phyloP scores from a whole-genome alignment of 2,329 filamentous ascomycete species.

The Tolypocladium endophyticum region DNA sequence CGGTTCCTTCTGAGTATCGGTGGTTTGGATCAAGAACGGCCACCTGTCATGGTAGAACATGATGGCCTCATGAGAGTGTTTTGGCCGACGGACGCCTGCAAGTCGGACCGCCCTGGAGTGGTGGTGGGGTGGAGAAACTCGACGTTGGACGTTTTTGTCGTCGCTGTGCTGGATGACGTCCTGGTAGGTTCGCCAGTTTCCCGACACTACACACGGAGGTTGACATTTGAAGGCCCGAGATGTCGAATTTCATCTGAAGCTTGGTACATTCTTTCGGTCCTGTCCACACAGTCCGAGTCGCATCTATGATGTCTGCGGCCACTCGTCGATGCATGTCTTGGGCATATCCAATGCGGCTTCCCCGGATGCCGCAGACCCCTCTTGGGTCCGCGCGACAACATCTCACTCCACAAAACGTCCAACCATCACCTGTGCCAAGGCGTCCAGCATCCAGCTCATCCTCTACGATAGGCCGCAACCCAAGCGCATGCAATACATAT shows the following conservation, averaged over 20 bases:
- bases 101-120: slow-evolving; percentile 65
- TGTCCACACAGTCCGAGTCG: slow-evolving; percentile 69
- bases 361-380: slow-evolving; percentile 45
- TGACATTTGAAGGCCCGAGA: slow-evolving; percentile 48
- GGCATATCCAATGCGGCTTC: slow-evolving; percentile 63
- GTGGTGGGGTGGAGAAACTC: slow-evolving; percentile 96
- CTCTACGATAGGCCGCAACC: slow-evolving; percentile 82
- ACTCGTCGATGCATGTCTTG: slow-evolving; percentile 72
- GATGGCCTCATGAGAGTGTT: slow-evolving; percentile 96
- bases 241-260: slow-evolving; percentile 79
- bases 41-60: slow-evolving; percentile 55
- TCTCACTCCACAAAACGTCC: slow-evolving; percentile 48
- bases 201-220: neutral
- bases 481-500: slow-evolving; percentile 91
- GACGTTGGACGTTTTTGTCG: slow-evolving; percentile 77
- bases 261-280: slow-evolving; percentile 73
- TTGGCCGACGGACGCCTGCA: slow-evolving; percentile 82
- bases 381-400: slow-evolving; percentile 55
- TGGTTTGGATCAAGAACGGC: slow-evolving; percentile 13
- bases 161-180: slow-evolving; percentile 81
- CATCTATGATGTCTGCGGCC: slow-evolving; percentile 77
- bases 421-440: slow-evolving; percentile 59
- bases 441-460: slow-evolving; percentile 73
- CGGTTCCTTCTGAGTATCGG: slow-evolving; percentile 68
- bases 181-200: slow-evolving; percentile 48